phyloP scores from a whole-genome alignment of 2,329 filamentous ascomycete species.

The Macrophomina phaseolina region DNA sequence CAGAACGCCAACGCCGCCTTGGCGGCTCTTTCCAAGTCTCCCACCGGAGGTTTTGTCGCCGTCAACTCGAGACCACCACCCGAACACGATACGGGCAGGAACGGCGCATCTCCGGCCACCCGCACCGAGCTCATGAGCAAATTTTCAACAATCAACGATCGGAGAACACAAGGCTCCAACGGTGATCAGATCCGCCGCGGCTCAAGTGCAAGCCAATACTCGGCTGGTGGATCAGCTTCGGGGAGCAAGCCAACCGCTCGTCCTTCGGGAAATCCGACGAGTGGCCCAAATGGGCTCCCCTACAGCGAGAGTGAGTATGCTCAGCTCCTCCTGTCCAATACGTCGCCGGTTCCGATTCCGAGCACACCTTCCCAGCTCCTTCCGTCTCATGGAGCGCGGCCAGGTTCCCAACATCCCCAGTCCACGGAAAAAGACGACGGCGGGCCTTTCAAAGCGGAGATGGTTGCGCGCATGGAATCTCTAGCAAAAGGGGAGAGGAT shows the following conservation, averaged over 20 bases:
- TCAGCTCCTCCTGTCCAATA: constrained; percentile 42
- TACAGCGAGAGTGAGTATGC: constrained; percentile 46
- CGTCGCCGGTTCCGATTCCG: constrained; percentile 59
- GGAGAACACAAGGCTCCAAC: constrained; percentile 39
- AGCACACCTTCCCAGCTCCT: constrained; percentile 60
- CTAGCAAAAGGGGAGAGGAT: constrained; percentile 76
- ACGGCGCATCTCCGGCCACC: constrained; percentile 62
- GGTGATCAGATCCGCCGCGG: constrained; percentile 37
- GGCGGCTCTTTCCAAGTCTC: constrained; percentile 31
- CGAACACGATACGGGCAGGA: constrained; percentile 40
- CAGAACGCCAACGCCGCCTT: constrained; percentile 42
- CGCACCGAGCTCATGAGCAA: constrained; percentile 67
- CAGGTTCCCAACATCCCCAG: constrained; percentile 43
- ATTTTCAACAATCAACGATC: constrained; percentile 66
- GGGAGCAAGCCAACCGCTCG: constrained; percentile 38
- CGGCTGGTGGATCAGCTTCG: constrained; percentile 42
- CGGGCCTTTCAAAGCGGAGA: constrained; percentile 66
- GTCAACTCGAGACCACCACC: constrained; percentile 60
- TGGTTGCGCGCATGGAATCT: constrained; percentile 77
- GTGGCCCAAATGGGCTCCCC: constrained; percentile 17
- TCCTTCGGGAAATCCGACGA: constrained; percentile 31
- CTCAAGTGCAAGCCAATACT: constrained; percentile 38
- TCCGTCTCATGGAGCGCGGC: constrained; percentile 50
- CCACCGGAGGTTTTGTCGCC: constrained; percentile 61
- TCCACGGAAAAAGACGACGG: constrained; percentile 59